A percentile compares a stretch with the other conserved stretches of the same genome.
Evolutionary conservation across 768 basidiomycete species (phyloP).

Genomic region (Gymnopilus junonius): DNA sequence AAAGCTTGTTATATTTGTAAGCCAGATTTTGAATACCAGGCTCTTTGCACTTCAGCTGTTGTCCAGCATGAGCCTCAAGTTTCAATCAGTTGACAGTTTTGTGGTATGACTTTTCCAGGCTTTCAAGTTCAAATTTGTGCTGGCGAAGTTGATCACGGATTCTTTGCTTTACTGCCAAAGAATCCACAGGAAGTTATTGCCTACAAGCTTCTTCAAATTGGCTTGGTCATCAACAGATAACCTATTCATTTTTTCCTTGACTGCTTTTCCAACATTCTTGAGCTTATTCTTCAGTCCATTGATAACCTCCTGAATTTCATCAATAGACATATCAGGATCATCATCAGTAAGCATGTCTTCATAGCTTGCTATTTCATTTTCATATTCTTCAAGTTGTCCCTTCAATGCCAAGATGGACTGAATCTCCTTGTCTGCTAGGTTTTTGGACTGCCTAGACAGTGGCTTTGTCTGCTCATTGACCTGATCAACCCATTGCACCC

Average conservation of each 20-base stretch:
- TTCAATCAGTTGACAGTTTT: conserved; percentile 27
- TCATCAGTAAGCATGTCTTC: neutral
- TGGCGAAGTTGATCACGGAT: conserved; percentile 21
- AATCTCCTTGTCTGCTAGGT: neutral
- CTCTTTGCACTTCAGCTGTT: conserved; percentile 28
- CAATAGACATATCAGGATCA: neutral
- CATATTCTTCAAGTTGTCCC: neutral
- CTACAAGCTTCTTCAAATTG: conserved; percentile 2
- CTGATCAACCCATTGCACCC: conserved; percentile 15
- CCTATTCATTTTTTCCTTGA: neutral
- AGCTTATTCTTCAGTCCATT: neutral
- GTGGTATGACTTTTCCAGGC: conserved; percentile 20
- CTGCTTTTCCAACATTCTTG: neutral
- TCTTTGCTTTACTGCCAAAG: conserved; percentile 24
- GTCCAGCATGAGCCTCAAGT: conserved; percentile 25
- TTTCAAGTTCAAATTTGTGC: conserved; percentile 32
- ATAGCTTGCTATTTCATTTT: neutral
- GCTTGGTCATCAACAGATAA: conserved; percentile 6
- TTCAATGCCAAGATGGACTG: neutral
- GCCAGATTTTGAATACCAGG: conserved; percentile 28
- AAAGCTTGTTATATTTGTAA: neutral
- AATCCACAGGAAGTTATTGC: conserved; percentile 26
- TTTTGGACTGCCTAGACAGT: neutral
- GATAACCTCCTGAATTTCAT: neutral
- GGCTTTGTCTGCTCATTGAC: conserved; percentile 21